phyloP scores from a whole-genome alignment of 441 rosid species.

The Bocquillonia castaneifolia region DNA sequence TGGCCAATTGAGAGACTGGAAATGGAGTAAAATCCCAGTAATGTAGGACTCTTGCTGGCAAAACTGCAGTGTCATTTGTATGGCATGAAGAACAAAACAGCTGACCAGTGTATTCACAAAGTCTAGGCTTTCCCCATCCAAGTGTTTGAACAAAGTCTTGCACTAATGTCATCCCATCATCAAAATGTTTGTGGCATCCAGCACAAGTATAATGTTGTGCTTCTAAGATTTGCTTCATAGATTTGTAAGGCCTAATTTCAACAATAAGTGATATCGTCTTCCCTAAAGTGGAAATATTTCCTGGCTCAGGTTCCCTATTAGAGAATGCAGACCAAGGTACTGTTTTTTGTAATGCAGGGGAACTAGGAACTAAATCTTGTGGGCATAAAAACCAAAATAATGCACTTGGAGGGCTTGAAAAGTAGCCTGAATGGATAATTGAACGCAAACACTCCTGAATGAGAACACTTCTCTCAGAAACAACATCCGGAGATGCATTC shows the following conservation, averaged over 20 bases:
- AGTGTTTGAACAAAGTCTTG: conserved; percentile 68
- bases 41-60: conserved; percentile 91
- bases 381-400: conserved; percentile 70
- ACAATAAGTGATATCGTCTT: conserved; percentile 83
- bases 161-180: conserved; percentile 70
- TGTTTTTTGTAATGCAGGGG: conserved; percentile 37
- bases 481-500: conserved; percentile 72
- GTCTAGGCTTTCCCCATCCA: conserved; percentile 92
- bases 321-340: conserved; percentile 36
- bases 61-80: conserved; percentile 70
- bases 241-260: conserved; percentile 60
- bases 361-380: conserved; percentile 50
- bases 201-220: conserved; percentile 82
- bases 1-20: conserved; percentile 89
- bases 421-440: conserved; percentile 52
- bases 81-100: conserved; percentile 90
- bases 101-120: conserved; percentile 88
- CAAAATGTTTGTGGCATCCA: conserved; percentile 86
- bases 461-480: conserved; percentile 78
- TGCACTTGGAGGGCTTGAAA: conserved; percentile 57
- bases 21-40: conserved; percentile 80
- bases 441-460: conserved; percentile 83
- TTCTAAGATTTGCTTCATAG: conserved; percentile 74
- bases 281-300: conserved; percentile 53
- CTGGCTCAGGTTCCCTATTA: conserved; percentile 32